Base-by-base conservation (phyloP, 148 eudicot species). In the Cornus suecica region DNA sequence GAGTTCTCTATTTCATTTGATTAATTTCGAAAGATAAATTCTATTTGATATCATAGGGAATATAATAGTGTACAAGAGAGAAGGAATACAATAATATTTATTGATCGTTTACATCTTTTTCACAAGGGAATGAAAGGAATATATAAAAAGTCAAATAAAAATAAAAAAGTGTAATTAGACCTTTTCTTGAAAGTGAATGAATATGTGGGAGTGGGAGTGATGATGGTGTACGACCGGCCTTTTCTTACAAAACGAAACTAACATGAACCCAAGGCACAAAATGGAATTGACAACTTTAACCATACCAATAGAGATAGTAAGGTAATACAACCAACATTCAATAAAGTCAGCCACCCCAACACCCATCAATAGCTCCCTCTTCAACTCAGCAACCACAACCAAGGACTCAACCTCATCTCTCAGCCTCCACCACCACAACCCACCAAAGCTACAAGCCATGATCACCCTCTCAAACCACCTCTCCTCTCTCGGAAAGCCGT, bases 311-410 rank as follows among this genome's bases (percentile, higher is more conserved):
- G 83, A 82, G 65, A 86, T 90, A 24, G 85, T 82, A 77, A 91
- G 45, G 69, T 88, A 91, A 85, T 86, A 94, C 88, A 94, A 80
- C 94, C 91, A 88, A 86, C 91, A 88, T n/a, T 96, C 90, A 20
- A 87, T 66, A 77, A 86, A 89, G 76, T 94, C 97, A 69, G 80
- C 89, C 62, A 90, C 60, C 25, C 85, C 91, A 80, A 87, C 78
- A 13, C 85, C 79, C 78, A 72, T 71, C 71, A 68, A 69, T 81
- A 83, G 66, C 76, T 86, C 85, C 74, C 82, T 87, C 76, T 89
- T 92, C 48, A 86, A 74, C 86, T 84, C 90, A 65, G 87, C 87
- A 68, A 90, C 87, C 45, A 81, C 84, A 77, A 87, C 98, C 85
- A 94, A 74, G 0, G 91, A 65, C 78, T 90, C 97, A 63, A 92